These are phyloP conservation scores for Macroventuria anomochaeta DNA, from an alignment of 2,329 filamentous ascomycete genomes.

Conservation along the genomic window DNA sequence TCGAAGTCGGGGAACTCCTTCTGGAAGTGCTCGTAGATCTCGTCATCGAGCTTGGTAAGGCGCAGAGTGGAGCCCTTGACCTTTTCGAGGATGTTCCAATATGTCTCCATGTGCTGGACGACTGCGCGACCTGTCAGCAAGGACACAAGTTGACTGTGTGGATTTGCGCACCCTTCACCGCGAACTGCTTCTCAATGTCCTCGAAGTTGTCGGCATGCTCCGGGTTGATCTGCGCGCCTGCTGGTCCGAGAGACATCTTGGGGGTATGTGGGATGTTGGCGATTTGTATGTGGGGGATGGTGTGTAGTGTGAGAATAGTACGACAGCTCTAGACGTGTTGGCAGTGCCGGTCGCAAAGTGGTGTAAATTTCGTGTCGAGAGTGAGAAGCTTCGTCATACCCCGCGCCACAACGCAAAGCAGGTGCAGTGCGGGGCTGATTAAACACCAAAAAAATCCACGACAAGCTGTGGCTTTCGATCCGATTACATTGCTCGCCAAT, in stretches of 20 bases:
- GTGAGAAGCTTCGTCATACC: conserved; percentile 33
- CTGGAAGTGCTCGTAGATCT: conserved; percentile 89
- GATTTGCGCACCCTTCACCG: conserved; percentile 77
- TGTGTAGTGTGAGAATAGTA: neutral
- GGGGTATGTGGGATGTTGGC: neutral
- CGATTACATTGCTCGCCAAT: conserved; percentile 35
- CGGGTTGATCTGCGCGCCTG: conserved; percentile 45
- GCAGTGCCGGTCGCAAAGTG: conserved; percentile 25
- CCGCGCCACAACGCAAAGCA: conserved; percentile 18
- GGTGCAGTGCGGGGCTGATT: conserved; percentile 44
- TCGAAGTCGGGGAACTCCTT: conserved; percentile 93
- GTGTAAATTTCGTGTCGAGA: conserved; percentile 23
- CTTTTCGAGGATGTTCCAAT: conserved; percentile 94
- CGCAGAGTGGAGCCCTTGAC: conserved; percentile 86
- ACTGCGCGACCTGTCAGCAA: conserved; percentile 55
- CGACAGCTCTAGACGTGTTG: neutral
- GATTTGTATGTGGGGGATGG: neutral
- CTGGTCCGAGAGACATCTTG: conserved; percentile 46
- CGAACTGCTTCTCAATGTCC: conserved; percentile 98
- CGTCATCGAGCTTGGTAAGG: conserved; percentile 92
- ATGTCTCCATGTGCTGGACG: conserved; percentile 94
- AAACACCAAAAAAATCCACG: conserved; percentile 41
- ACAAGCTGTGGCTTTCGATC: conserved; percentile 20
- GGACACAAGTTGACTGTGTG: conserved; percentile 26
- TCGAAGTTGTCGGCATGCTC: conserved; percentile 73